phyloP scores from a whole-genome alignment of 352 stramenopile genomes.

The Phytopythium kandeliae region DNA sequence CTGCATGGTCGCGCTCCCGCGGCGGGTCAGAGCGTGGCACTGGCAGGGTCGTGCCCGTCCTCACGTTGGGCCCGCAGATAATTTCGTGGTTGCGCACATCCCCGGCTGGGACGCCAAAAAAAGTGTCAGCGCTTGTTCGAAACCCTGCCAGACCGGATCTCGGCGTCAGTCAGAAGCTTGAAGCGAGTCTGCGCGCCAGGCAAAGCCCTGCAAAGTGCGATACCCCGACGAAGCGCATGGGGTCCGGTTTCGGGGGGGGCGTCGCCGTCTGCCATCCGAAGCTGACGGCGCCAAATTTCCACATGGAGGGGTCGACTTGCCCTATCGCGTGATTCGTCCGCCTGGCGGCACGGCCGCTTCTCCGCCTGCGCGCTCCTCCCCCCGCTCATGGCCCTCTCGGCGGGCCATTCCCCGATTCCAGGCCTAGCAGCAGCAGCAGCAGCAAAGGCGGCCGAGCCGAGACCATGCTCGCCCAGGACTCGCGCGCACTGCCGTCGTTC shows the following conservation, averaged over 20 bases:
- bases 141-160: not conserved
- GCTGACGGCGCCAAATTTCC: not conserved
- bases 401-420: not conserved
- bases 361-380: too few relatives aligned
- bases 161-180: not conserved
- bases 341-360: too few relatives aligned
- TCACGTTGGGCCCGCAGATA: not conserved
- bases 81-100: conserved; percentile 2
- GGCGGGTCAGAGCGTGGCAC: conserved; percentile 3
- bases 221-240: not conserved
- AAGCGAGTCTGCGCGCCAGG: too few relatives aligned
- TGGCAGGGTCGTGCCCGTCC: too few relatives aligned
- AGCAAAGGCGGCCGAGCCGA: too few relatives aligned
- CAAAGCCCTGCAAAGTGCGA: not conserved
- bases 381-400: too few relatives aligned
- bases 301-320: not conserved
- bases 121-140: not conserved
- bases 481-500: conserved; percentile 11
- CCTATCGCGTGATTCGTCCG: conserved; percentile 2
- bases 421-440: not conserved
- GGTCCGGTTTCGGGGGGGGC: not conserved
- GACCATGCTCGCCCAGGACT: conserved; percentile 11
- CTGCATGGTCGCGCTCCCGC: too few relatives aligned
- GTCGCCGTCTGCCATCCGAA: not conserved
- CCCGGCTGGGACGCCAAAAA: not conserved